Evolutionary conservation across 768 basidiomycete genomes (phyloP), one percentile per base, ranked within the genome.

Genomic region (Cystofilobasidium ferigula): DNA sequence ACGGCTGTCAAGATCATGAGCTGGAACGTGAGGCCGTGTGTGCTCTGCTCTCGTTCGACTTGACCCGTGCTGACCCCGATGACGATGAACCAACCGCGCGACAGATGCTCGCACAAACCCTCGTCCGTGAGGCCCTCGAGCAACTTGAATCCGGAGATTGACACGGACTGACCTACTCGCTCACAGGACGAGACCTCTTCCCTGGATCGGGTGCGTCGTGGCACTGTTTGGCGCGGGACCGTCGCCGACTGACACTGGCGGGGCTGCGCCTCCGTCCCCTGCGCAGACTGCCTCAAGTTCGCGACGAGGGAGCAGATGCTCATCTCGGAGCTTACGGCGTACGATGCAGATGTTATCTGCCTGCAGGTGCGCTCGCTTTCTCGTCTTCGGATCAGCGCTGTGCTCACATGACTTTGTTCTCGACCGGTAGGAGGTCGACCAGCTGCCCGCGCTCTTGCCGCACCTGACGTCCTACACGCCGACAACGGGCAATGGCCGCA

Each of bases 311-410:
- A 84, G 70, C 81, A 83, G 20, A 87, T 92, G 86, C 77, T 90
- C 18, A 81, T 84, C 66, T 78, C 80, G 57, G 93, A 95, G 74
- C 80, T 94, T n/a, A 75, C 82, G 20, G 80, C 81, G 3, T 82
- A 86, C 64, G n/a, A 81, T n/a, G 84, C 87, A 2, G 88, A 93
- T 74, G 82, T 95, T 30, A 76, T 91, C 51, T 94, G 91, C 73
- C 80, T 95, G 51, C 92, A 95, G 80, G 91, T 86, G 74, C 68
- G 59, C 34, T 26, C 32, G 26, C 45, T 38, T 30, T n/a, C 48
- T 24, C 40, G 42, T 30, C 14, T 16, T 42, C 38, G 16, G 4
- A 24, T 28, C 45, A 12, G 10, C 43, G 10, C 20, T 20, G 10
- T 20, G 13, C 43, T 9, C 8, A 9, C 42, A 18, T 43, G 20